Conservation (phyloP, 106 monocot genomes). For the Iris macrosiphon region DNA sequence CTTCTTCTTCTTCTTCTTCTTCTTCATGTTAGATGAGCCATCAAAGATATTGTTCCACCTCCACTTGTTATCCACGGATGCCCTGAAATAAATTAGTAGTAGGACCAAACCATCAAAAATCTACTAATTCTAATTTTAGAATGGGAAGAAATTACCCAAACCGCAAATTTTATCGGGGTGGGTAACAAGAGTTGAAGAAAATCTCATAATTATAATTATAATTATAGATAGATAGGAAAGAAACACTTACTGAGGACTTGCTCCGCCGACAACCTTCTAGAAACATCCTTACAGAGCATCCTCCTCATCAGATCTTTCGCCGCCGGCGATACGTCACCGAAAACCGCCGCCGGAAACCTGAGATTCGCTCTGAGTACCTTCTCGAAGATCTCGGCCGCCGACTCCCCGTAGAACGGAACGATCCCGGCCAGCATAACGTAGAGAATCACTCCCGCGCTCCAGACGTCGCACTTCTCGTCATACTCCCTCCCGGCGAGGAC, state of each 20-base stretch:
- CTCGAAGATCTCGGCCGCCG: constrained; percentile 59
- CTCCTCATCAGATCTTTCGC: constrained; percentile 81
- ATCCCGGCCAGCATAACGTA: constrained; percentile 62
- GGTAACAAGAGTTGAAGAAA: background rate
- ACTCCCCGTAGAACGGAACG: constrained; percentile 66
- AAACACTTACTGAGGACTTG: constrained; percentile 74
- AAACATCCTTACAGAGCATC: constrained; percentile 77
- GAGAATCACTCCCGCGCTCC: constrained; percentile 83
- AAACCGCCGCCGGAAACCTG: constrained; percentile 61
- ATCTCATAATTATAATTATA: background rate
- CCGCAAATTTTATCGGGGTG: background rate
- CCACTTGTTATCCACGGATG: constrained; percentile 22
- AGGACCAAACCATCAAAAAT: too few relatives aligned
- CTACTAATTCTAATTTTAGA: background rate
- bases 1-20: background rate
- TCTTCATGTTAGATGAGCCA: background rate
- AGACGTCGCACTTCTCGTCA: constrained; percentile 81
- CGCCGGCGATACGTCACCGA: constrained; percentile 33
- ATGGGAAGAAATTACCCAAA: background rate
- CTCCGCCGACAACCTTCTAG: constrained; percentile 49
- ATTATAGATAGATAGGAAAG: background rate
- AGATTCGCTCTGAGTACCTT: constrained; percentile 64
- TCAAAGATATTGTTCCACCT: background rate
- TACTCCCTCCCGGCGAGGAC: constrained; percentile 55
- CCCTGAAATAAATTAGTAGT: constrained; percentile 3